Percentiles rank a stretch among this genome's conserved stretches.
Conservation (phyloP, 257 asterid species). For the Salvia miltiorrhiza region DNA sequence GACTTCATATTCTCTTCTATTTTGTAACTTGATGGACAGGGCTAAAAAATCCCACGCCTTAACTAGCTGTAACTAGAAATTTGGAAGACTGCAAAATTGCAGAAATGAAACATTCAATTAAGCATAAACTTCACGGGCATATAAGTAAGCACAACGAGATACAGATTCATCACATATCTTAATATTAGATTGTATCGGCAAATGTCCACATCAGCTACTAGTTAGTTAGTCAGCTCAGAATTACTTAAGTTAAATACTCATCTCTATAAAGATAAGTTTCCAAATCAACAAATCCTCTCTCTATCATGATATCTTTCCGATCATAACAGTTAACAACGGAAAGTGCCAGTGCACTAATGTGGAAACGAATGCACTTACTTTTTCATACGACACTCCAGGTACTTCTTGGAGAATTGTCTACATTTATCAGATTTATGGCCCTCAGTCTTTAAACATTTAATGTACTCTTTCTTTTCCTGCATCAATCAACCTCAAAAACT, state of each 20-base stretch:
- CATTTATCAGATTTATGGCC: conserved; percentile 85
- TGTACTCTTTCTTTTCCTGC: conserved; percentile 91
- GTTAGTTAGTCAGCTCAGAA: too few relatives aligned
- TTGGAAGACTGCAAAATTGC: not conserved
- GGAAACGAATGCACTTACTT: conserved; percentile 47
- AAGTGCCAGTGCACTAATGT: not conserved
- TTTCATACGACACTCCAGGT: conserved; percentile 91
- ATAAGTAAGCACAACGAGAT: not conserved
- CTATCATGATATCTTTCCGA: too few relatives aligned
- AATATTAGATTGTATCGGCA: too few relatives aligned
- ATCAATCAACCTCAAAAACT: conserved; percentile 23
- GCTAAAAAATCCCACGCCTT: not conserved
- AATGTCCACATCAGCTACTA: too few relatives aligned
- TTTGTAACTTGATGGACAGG: not conserved
- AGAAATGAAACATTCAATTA: not conserved
- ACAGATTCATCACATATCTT: not conserved
- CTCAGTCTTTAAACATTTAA: conserved; percentile 60
- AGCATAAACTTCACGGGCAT: not conserved
- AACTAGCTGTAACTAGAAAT: not conserved
- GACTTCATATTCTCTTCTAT: not conserved
- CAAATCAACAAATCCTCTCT: too few relatives aligned
- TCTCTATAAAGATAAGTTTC: too few relatives aligned
- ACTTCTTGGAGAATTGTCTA: conserved; percentile 70
- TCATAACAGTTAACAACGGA: not conserved
- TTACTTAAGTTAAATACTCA: too few relatives aligned